Base-by-base conservation (phyloP, 2,329 filamentous ascomycete species). In the Aspergillus sp. region DNA sequence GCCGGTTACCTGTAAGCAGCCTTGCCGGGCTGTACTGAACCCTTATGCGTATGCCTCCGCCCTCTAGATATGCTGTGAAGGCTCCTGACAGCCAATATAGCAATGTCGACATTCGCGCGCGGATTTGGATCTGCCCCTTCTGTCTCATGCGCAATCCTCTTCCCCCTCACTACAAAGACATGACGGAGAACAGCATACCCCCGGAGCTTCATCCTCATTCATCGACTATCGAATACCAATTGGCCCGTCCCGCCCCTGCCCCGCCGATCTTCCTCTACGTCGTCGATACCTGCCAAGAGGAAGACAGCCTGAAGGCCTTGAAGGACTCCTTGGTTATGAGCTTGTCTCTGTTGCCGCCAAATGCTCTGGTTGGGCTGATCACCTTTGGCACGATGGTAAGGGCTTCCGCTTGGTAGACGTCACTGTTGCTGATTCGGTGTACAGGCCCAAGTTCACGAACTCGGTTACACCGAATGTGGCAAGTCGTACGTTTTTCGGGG, bases 401-500 rank as follows among this genome's bases (percentile, higher is more conserved):
- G 25, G 40, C 19, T n/a, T n/a, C n/a, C n/a, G n/a, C 15, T 26
- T 40, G 40, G 35, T 51, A 26, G 44, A 29, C 14, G 10, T 2
- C 29, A 2, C 10, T 14, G 8, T 28, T 15, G 26, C 14, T n/a
- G 12, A 26, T 12, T 26, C 25, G 10, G 15, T 10, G 28, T 36
- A 28, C 46, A 86, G 82, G 78, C 86, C 19, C 88, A 95, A 75
- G 86, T 98, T 12, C 91, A 98, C 58, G 91, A 98, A 64, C 85
- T 98, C 47, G 91, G 91, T 34, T 98, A 98, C 57, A 88, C 84
- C 34, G 91, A 96, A 63, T 98, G 91, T 63, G 86, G 91, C 44
- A 98, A 96, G 65, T 95, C 89, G 4, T 98, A 95, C 53, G 91
- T 98, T 26, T 98, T 98, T 72, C 78, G 89, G 35, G 91, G 91